These are phyloP conservation scores for Postia placenta DNA, from an alignment of 768 basidiomycete species.

Conservation along the genomic window DNA sequence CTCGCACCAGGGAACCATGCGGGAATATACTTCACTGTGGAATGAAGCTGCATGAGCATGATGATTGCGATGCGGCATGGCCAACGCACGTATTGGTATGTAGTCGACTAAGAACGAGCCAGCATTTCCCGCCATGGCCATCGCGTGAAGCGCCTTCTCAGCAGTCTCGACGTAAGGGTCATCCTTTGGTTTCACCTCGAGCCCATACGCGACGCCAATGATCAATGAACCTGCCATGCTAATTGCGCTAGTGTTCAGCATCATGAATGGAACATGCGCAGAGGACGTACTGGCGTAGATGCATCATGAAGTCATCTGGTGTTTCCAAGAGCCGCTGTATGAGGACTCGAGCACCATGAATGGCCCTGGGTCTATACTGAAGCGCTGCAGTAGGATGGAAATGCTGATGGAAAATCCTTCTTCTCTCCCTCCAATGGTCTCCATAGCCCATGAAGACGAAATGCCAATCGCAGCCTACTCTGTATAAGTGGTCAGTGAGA, in stretches of 20 bases:
- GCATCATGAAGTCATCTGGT: conserved; percentile 34
- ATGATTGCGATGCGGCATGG: too few relatives aligned
- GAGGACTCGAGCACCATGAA: conserved; percentile 26
- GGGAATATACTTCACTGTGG: conserved; percentile 16
- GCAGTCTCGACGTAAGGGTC: conserved; percentile 41
- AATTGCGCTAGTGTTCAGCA: conserved; percentile 4
- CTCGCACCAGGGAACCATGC: conserved; percentile 23
- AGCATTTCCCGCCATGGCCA: conserved; percentile 31
- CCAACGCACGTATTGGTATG: conserved; percentile 24
- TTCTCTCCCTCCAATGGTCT: conserved; percentile 35
- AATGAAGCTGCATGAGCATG: not conserved
- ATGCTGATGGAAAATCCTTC: conserved; percentile 35
- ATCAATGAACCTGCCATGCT: conserved; percentile 37
- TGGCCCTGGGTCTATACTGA: conserved; percentile 26
- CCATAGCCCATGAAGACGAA: conserved; percentile 37
- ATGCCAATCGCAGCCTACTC: conserved; percentile 38
- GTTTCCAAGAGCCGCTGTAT: conserved; percentile 26
- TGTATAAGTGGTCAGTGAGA: conserved; percentile 9
- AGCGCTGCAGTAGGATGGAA: conserved; percentile 30
- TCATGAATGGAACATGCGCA: not conserved
- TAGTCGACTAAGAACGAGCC: conserved; percentile 42
- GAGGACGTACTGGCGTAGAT: conserved; percentile 30
- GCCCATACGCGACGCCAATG: conserved; percentile 41
- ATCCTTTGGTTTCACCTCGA: conserved; percentile 30
- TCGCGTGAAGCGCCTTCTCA: conserved; percentile 29